A percentile compares a stretch with the other conserved stretches of the same genome.
Evolutionary conservation across 257 asterid genomes (phyloP).

Genomic region (Forsythia viridissima): DNA sequence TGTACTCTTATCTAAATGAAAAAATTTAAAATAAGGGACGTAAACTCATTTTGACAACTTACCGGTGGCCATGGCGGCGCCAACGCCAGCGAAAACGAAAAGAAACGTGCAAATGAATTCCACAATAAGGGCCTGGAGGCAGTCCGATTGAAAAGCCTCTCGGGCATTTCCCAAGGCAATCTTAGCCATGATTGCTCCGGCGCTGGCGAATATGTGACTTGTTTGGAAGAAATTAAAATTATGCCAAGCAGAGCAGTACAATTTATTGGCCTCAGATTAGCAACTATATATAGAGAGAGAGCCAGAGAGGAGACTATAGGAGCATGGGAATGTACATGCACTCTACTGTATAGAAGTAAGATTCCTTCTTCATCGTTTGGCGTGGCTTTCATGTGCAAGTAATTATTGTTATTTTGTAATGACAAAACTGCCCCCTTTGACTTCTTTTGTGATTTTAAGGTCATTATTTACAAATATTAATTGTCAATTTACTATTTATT

Average conservation of each 20-base stretch:
- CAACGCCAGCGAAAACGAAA: constrained; percentile 83
- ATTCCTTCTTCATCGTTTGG: too few species aligned
- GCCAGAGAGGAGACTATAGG: too few species aligned
- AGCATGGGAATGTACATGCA: too few species aligned
- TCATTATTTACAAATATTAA: too few species aligned
- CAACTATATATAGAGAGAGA: background rate
- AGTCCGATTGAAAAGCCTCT: constrained; percentile 68
- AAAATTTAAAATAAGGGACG: background rate
- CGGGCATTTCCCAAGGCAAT: constrained; percentile 65
- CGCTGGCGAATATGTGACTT: background rate
- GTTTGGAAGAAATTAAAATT: background rate
- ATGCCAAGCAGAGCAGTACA: background rate
- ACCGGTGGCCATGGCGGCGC: constrained; percentile 93
- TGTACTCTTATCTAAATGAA: too few species aligned
- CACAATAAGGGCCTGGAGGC: constrained; percentile 78
- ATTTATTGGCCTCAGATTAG: background rate
- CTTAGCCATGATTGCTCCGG: constrained; percentile 49
- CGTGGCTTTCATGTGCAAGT: too few species aligned
- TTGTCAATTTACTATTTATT: too few species aligned
- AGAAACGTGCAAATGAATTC: constrained; percentile 85
- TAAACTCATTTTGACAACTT: background rate
- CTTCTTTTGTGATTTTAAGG: too few species aligned
- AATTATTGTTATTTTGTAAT: too few species aligned
- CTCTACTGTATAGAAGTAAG: too few species aligned
- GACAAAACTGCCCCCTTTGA: too few species aligned